A percentile compares a stretch with the other conserved stretches of the same genome.
Evolutionary conservation across 768 basidiomycete genomes (phyloP).

Genomic region (Floccularia luteovirens): DNA sequence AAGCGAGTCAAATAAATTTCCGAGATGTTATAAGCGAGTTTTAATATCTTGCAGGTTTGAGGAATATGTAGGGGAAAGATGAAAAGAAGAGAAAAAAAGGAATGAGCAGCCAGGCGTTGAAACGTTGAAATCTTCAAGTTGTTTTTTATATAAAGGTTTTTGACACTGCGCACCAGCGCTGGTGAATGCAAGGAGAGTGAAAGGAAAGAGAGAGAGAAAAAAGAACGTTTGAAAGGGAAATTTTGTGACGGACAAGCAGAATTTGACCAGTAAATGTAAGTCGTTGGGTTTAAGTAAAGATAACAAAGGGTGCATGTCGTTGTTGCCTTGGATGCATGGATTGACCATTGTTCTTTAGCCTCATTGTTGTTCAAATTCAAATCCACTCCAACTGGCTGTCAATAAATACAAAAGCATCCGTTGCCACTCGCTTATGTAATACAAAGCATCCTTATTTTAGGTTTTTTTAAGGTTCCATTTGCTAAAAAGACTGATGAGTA

Average conservation of each 20-base stretch:
- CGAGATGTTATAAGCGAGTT: background rate
- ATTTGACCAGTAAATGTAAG: background rate
- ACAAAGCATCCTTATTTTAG: too few relatives aligned
- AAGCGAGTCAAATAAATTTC: background rate
- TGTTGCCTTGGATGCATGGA: background rate
- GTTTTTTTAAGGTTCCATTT: too few relatives aligned
- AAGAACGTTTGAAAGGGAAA: background rate
- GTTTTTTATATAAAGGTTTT: too few relatives aligned
- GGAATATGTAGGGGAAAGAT: background rate
- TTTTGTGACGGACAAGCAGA: background rate
- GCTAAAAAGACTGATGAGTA: background rate
- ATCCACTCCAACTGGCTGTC: background rate
- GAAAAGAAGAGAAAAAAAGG: background rate
- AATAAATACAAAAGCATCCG: background rate
- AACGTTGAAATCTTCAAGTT: too few relatives aligned
- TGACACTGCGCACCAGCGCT: slow-evolving; percentile 2
- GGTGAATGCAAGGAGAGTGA: background rate
- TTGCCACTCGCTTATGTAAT: too few relatives aligned
- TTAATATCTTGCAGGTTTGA: slow-evolving; percentile 1
- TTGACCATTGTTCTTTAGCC: slow-evolving; percentile 3
- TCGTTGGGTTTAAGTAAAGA: background rate
- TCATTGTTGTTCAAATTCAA: slow-evolving; percentile 1
- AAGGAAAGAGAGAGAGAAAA: background rate
- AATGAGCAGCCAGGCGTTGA: background rate
- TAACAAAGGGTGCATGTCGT: background rate